Base-by-base conservation (phyloP, 441 rosid species). In the Metrosideros polymorpha region DNA sequence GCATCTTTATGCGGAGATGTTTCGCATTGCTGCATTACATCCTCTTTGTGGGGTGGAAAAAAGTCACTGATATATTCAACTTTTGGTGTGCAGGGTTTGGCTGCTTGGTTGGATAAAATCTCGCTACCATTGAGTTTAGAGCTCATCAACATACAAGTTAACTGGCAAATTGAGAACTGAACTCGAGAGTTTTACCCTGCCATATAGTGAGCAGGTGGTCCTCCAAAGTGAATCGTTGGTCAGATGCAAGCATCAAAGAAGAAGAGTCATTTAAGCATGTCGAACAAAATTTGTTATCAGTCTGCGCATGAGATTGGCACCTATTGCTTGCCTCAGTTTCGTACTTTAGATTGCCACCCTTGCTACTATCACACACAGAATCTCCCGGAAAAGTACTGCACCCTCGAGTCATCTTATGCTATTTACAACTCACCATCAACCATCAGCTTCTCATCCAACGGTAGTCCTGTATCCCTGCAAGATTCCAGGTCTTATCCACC, bases 341-440 rank as follows among this genome's bases (percentile, higher is more conserved):
- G 89, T 85, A 76, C 89, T 76, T 30, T 84, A 82, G 92, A 91
- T 57, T 91, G 66, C 79, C 89, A 86, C 50, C 79, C 87, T 27
- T 75, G 66, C 89, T 87, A 84, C 89, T 85, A 50, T 87, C 85
- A 91, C 75, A 54, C 89, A 88, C 88, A 86, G 86, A 91, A 89
- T 89, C 87, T 93, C 43, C 84, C 32, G 45, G 94, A 91, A 59
- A 91, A 86, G 49, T 94, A 89, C 87, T 93, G 98, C 91, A 92
- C 93, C 27, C 91, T 91, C 49, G 98, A 95, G 91, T 94, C 95
- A 85, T 93, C 94, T 71, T 91, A 71, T 84, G 52, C 71, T 43
- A 47, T 83, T 42, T 89, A 93, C 89, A 91, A 89, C 82, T 87
- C 93, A 63, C 87, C 94, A n/a, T 91, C 92, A 53, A 88, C 92